Evolutionary conservation across 176 grass and related monocot species (phyloP).

Genomic region (Aegilops speltoides): DNA sequence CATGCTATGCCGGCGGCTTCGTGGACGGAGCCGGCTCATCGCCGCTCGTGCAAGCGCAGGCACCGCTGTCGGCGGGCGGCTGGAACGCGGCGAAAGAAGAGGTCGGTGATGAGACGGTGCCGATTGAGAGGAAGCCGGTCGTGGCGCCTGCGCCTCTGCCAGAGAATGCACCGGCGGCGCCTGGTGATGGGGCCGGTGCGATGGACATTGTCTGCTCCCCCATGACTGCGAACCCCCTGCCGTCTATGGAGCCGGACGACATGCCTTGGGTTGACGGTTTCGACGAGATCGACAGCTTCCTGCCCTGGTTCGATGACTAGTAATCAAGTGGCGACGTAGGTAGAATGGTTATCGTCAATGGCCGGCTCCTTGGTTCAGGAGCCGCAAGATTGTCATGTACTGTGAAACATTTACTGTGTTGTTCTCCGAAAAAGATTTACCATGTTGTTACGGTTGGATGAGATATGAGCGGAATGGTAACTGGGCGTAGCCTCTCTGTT

Average conservation of each 20-base stretch:
- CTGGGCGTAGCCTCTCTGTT: neutral
- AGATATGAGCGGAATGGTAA: neutral
- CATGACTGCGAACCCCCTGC: slow-evolving; percentile 4
- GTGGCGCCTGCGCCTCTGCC: neutral
- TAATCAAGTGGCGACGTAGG: neutral
- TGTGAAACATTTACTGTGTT: neutral
- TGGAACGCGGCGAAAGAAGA: neutral
- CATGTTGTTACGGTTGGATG: neutral
- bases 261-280: neutral
- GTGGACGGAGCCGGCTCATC: neutral
- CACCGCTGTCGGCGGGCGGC: neutral
- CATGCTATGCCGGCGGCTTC: neutral
- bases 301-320: slow-evolving; percentile 44
- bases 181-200: neutral
- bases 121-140: neutral
- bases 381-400: neutral
- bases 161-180: neutral
- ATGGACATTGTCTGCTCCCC: neutral
- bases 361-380: neutral
- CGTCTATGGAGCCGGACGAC: slow-evolving; percentile 6
- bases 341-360: neutral
- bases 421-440: neutral
- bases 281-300: slow-evolving; percentile 29
- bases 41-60: neutral
- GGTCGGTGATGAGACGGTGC: neutral